phyloP scores from a whole-genome alignment of 495 filamentous ascomycete species.

The Aspergillus diversus region DNA sequence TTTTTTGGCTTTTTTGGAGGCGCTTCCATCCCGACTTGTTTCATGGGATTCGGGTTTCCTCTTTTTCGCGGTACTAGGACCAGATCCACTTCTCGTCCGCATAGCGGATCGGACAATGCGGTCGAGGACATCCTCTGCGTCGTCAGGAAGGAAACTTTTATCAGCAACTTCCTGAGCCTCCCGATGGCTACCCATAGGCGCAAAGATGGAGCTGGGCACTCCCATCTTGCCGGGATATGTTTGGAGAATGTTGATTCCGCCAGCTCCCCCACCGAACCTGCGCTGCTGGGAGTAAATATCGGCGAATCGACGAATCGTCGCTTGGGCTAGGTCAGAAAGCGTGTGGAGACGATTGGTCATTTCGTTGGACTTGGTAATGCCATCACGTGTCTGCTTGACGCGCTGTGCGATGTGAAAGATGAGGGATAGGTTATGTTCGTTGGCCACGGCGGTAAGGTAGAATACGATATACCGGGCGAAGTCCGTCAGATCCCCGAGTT shows the following conservation, averaged over 20 bases:
- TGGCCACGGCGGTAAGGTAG: constrained; percentile 82
- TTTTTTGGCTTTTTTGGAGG: constrained; percentile 50
- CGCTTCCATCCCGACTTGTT: constrained; percentile 33
- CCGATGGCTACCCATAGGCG: constrained; percentile 70
- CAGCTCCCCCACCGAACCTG: constrained; percentile 59
- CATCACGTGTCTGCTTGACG: constrained; percentile 87
- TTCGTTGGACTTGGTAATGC: constrained; percentile 61
- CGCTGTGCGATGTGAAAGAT: constrained; percentile 93
- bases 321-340: constrained; percentile 85
- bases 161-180: constrained; percentile 82
- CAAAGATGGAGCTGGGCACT: constrained; percentile 77
- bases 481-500: constrained; percentile 71
- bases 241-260: constrained; percentile 74
- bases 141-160: constrained; percentile 79
- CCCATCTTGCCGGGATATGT: constrained; percentile 81
- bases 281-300: constrained; percentile 56
- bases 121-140: constrained; percentile 78
- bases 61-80: constrained; percentile 42
- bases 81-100: constrained; percentile 41
- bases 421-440: constrained; percentile 80
- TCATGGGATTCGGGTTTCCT: constrained; percentile 49
- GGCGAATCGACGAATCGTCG: constrained; percentile 80
- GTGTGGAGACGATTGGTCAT: constrained; percentile 67
- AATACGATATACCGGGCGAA: constrained; percentile 86
- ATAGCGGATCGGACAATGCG: constrained; percentile 57